Evolutionary conservation across 1,139 yeast species (phyloP).

Genomic region (Lodderomyces pseudojiufengensis): DNA sequence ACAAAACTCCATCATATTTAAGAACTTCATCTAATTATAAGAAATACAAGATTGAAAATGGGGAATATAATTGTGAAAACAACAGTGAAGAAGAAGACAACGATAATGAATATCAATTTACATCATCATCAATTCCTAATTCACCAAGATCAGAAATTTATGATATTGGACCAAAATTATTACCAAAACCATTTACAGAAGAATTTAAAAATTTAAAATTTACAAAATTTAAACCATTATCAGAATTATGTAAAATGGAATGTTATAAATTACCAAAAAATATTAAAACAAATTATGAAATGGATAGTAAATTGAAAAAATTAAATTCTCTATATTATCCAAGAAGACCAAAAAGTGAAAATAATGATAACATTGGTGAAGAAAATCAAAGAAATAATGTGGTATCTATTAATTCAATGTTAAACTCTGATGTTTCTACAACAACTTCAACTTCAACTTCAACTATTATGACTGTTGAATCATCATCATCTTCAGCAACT

Average conservation of each 20-base stretch:
- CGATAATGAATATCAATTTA: too few species aligned
- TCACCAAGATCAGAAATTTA: conserved; percentile 11
- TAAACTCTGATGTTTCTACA: background rate
- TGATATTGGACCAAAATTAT: conserved; percentile 12
- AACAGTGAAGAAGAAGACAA: too few species aligned
- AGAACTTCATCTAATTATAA: background rate
- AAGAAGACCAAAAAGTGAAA: conserved; percentile 9
- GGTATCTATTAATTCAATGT: conserved; percentile 5
- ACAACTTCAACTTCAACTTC: background rate
- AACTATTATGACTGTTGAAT: too few species aligned
- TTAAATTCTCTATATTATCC: conserved; percentile 6
- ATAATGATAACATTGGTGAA: too few species aligned
- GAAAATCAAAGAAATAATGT: too few species aligned
- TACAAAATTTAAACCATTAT: conserved; percentile 12
- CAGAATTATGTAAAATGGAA: conserved; percentile 6
- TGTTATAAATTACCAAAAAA: conserved; percentile 9
- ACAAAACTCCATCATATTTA: too few species aligned
- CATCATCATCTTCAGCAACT: too few species aligned
- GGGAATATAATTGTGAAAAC: background rate
- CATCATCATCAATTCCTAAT: background rate
- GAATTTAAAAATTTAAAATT: conserved; percentile 10
- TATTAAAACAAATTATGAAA: conserved; percentile 8
- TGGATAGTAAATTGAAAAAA: background rate
- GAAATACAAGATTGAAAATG: background rate
- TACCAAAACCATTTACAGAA: conserved; percentile 14